Percentiles rank a stretch among this genome's conserved stretches.
Evolutionary conservation across 176 grass and related monocot species (phyloP).

Genomic region (Oryza punctata): DNA sequence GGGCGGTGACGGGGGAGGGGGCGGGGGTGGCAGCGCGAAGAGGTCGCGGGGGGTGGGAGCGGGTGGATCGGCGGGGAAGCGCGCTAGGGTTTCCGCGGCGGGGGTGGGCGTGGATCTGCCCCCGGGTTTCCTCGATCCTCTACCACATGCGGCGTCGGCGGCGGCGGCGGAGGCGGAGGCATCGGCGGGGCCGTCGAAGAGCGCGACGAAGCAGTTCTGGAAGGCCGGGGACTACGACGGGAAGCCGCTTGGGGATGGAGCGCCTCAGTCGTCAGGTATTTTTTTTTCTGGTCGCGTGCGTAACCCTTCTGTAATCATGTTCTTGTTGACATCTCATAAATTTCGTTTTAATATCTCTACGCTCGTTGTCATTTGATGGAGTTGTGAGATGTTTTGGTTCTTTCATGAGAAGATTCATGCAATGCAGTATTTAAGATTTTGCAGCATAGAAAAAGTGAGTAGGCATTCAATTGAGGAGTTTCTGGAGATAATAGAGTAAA

Average conservation of each 20-base stretch:
- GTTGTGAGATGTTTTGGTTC: slow-evolving; percentile 1
- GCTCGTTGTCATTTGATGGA: not conserved
- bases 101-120: slow-evolving; percentile 48
- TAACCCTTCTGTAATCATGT: not conserved
- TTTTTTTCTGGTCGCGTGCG: slow-evolving; percentile 4
- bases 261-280: slow-evolving; percentile 47
- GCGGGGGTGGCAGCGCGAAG: slow-evolving; percentile 16
- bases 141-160: slow-evolving; percentile 25
- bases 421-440: not conserved
- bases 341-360: not conserved
- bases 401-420: not conserved
- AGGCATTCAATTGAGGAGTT: not conserved
- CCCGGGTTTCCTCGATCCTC: slow-evolving; percentile 72
- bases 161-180: not conserved
- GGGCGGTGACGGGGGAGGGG: slow-evolving; percentile 14
- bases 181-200: not conserved
- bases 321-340: not conserved
- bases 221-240: slow-evolving; percentile 88
- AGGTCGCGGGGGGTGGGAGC: slow-evolving; percentile 9
- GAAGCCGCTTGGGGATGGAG: slow-evolving; percentile 25
- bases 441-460: not conserved
- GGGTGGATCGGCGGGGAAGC: slow-evolving; percentile 24
- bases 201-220: slow-evolving; percentile 88
- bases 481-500: not conserved
- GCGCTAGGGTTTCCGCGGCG: slow-evolving; percentile 41